Conservation (phyloP, 208 protist genomes). For the Trypanosoma lewisi region DNA sequence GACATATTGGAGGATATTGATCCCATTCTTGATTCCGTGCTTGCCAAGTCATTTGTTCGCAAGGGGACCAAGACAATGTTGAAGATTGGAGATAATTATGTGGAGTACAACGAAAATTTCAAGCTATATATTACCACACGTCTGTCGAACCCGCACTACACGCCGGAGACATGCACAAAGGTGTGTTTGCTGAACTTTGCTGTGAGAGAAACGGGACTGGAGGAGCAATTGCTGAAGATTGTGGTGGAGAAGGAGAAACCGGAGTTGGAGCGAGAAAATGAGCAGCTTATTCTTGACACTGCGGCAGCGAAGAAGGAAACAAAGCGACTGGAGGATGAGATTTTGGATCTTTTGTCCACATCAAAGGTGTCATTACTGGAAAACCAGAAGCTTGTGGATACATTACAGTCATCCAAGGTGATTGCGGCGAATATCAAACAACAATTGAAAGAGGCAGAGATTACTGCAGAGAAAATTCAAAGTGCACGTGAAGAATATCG, state of each 20-base stretch:
- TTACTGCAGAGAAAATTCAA: constrained; percentile 96
- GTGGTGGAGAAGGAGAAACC: constrained; percentile 97
- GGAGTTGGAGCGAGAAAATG: constrained; percentile 98
- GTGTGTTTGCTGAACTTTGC: constrained; percentile 98
- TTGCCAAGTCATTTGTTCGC: constrained; percentile 94
- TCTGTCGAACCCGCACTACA: constrained; percentile 96
- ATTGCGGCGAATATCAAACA: constrained; percentile 95
- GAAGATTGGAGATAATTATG: constrained; percentile 97
- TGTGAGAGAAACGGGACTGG: constrained; percentile 97
- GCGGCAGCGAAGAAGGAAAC: constrained; percentile 93
- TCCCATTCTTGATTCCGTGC: constrained; percentile 95
- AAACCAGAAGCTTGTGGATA: constrained; percentile 96
- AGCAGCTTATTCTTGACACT: constrained; percentile 94
- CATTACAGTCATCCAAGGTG: constrained; percentile 96
- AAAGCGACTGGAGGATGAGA: constrained; percentile 97
- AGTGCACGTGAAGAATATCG: constrained; percentile 96
- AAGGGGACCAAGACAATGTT: constrained; percentile 90
- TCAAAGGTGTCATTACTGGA: constrained; percentile 95
- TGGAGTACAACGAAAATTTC: constrained; percentile 98
- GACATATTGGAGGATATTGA: constrained; percentile 98
- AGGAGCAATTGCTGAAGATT: constrained; percentile 98
- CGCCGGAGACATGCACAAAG: constrained; percentile 97
- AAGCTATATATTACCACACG: constrained; percentile 98
- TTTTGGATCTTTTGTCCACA: constrained; percentile 93
- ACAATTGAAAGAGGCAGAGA: constrained; percentile 90